Conservation (phyloP, 495 filamentous ascomycete genomes). For the Astrothelium subdiscretum region DNA sequence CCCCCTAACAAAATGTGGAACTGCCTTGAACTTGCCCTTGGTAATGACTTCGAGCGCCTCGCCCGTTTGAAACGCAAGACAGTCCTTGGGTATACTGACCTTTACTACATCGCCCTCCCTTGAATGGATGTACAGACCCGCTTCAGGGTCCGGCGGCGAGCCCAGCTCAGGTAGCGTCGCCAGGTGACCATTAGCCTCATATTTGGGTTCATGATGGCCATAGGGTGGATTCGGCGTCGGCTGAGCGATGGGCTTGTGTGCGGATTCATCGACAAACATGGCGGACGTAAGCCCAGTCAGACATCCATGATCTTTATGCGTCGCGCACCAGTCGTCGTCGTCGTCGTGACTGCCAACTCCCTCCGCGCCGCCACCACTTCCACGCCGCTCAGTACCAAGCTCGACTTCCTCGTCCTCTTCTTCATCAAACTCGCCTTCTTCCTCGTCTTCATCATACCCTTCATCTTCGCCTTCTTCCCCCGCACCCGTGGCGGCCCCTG, state of each 20-base stretch:
- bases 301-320: conserved; percentile 87
- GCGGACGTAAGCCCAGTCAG: conserved; percentile 87
- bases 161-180: conserved; percentile 54
- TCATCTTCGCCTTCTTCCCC: conserved; percentile 4
- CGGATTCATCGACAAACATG: conserved; percentile 84
- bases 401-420: conserved; percentile 13
- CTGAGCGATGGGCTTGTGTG: conserved; percentile 24
- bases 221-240: conserved; percentile 28
- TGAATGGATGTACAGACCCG: conserved; percentile 86
- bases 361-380: no score
- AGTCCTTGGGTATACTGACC: conserved; percentile 79
- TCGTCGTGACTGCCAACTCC: conserved; percentile 28
- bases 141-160: conserved; percentile 62
- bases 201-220: background rate
- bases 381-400: conserved; percentile 20
- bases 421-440: background rate
- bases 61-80: conserved; percentile 92
- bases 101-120: conserved; percentile 66
- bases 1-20: conserved; percentile 91
- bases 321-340: conserved; percentile 92
- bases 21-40: conserved; percentile 74
- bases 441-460: background rate
- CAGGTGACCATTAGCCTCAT: background rate
- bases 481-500: conserved; percentile 4
- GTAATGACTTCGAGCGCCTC: conserved; percentile 87